phyloP scores from a whole-genome alignment of 371 early-diverging fungal genomes.

The Syncephalastrum contaminatum region DNA sequence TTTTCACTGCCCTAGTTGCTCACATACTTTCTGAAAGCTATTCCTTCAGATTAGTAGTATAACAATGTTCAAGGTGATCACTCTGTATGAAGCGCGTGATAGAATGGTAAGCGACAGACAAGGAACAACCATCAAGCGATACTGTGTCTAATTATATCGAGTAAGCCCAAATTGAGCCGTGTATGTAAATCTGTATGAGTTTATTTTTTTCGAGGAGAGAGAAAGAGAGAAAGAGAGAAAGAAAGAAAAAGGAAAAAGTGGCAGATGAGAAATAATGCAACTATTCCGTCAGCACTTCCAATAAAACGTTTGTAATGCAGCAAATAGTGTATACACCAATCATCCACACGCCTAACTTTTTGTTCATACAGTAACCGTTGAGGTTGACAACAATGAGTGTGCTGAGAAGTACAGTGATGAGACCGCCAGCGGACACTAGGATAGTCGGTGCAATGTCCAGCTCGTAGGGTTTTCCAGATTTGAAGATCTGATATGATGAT shows the following conservation, averaged over 20 bases:
- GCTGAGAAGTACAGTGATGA: conserved; percentile 48
- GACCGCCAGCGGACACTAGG: conserved; percentile 47
- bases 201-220: conserved; percentile 1
- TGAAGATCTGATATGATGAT: conserved; percentile 52
- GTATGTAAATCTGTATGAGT: not conserved
- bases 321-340: conserved; percentile 44
- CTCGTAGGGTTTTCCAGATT: conserved; percentile 35
- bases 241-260: not conserved
- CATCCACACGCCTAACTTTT: conserved; percentile 51
- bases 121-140: no score
- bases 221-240: not conserved
- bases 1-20: no score
- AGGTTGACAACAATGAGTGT: conserved; percentile 50
- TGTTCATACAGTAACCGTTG: conserved; percentile 48
- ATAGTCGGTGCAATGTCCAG: conserved; percentile 59
- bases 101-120: no score
- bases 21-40: no score
- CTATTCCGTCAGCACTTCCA: conserved; percentile 24
- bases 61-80: no score
- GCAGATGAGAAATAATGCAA: not conserved
- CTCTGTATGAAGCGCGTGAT: no score
- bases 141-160: no score
- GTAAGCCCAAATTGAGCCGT: no score
- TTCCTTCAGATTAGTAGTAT: no score
- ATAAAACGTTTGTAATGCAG: conserved; percentile 39